Evolutionary conservation across 2,329 filamentous ascomycete genomes (phyloP), one percentile per base, ranked within the genome.

Genomic region (Epichloe hybrida): DNA sequence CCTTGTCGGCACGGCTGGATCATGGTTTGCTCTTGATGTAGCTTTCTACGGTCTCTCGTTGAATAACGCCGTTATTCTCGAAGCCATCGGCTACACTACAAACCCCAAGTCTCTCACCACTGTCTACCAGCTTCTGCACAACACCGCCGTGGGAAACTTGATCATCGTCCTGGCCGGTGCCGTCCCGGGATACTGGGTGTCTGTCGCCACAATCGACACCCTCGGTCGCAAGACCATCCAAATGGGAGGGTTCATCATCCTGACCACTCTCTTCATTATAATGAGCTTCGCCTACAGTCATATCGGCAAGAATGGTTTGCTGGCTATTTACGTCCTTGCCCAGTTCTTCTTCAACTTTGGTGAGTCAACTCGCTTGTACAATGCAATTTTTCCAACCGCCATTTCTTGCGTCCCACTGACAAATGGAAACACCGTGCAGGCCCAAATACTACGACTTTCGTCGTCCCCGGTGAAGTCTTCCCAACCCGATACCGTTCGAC

Each of bases 101-200:
- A 62, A 62, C 51, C 56, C 61, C 55, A 49, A 53, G 9, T 49
- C 49, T 11, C 65, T 66, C 39, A 61, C 61, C 50, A 79, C 75
- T 55, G 78, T 86, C 34, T 89, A 89, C 69, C 65, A 86, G 56
- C 75, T 73, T 62, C 74, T 88, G 54, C 82, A 81, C 71, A 86
- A 86, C 67, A 87, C 81, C 7, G 84, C 86, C 47, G 76, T 88
- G 20, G 86, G 86, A 9, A 89, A 91, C 69, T 69, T 90, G 58
- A 87, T 90, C 57, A 76, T 90, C 48, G 81, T 89, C 57, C 80
- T 85, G 53, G 86, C 86, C 4, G 86, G 86, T 52, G 83, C 86
- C 46, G 85, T 90, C 13, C 86, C 86, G 0, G 86, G 86, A 13
- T 90, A 90, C 72, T 90, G 86, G 86, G 77, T 88, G 15, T 86